Conservation (phyloP, 1,284 basidiomycete genomes). For the Pascua sp. region DNA sequence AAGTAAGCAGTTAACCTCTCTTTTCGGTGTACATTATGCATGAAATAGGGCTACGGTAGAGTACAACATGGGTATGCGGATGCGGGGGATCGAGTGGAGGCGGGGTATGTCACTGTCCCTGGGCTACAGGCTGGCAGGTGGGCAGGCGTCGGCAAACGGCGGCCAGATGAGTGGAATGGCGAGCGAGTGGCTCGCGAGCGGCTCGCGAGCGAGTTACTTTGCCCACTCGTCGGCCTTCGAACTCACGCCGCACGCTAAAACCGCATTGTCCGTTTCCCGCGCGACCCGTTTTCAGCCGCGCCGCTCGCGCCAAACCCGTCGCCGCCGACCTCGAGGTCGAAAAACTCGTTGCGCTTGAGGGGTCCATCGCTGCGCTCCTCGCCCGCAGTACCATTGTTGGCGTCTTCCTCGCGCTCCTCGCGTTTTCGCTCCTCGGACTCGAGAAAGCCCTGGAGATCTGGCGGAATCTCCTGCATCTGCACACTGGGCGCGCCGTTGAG, state of each 20-base stretch:
- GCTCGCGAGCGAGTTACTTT: too few species aligned
- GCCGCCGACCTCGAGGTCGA: constrained; percentile 17
- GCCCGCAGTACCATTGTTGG: constrained; percentile 34
- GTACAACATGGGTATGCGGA: constrained; percentile 2
- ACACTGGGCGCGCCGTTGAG: constrained; percentile 94
- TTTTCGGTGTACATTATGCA: background rate
- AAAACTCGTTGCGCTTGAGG: constrained; percentile 21
- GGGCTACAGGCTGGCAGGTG: background rate
- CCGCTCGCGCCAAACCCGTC: constrained; percentile 11
- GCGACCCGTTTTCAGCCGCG: background rate
- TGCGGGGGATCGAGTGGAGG: constrained; percentile 2
- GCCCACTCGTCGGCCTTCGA: too few species aligned
- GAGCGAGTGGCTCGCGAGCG: too few species aligned
- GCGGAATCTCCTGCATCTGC: constrained; percentile 93
- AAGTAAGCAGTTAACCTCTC: background rate
- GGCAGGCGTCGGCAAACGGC: too few species aligned
- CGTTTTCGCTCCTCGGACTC: constrained; percentile 68
- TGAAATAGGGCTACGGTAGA: background rate
- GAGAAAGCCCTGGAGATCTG: constrained; percentile 76
- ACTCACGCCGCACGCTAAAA: constrained; percentile 4
- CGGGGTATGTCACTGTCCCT: background rate
- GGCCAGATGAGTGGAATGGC: too few species aligned
- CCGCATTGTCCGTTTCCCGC: constrained; percentile 21
- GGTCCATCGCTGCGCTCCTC: constrained; percentile 15
- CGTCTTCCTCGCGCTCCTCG: constrained; percentile 68